Evolutionary conservation across 1,139 yeast genomes (phyloP), one percentile per base, ranked within the genome.

Genomic region (Candida tetrigidarum): DNA sequence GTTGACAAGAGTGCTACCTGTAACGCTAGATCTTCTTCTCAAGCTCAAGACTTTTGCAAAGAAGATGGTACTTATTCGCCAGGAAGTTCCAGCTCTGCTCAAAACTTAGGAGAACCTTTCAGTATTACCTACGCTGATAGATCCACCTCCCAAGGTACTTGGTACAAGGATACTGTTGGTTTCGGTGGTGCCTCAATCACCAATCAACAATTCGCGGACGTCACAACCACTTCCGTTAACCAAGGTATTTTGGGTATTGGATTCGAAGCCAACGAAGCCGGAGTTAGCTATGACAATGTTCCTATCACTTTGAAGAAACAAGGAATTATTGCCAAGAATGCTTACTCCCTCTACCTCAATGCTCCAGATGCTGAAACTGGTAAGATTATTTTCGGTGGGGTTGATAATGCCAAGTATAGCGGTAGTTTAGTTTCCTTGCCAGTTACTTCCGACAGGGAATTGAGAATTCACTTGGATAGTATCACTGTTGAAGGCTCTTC

Each of bases 281-380:
- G 9, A 12, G 32, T 14, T 50, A 47, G 58, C 46, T 68, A 69
- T 50, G 62, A 60, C 38, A 69, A 67, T 47, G 56, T 68, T 14
- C 74, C 74, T 0, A 39, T 60, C 29, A 60, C 60, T 41, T 55
- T 69, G 51, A 61, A 54, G 39, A 50, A 48, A 26, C 56, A 61
- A 46, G 91, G 89, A 0, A 50, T 71, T 10, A 84, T 82, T 49
- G 48, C 70, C 19, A 75, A 74, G 46, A 53, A 50, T 37, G 66
- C 71, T 20, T 71, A 67, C 55, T 68, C 74, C 5, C 56, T 71
- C 43, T 71, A 62, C 54, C 62, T 71, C 49, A 52, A 55, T 38
- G 47, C 56, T 2, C 38, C 43, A 7, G 55, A 54, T 11, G 58
- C 69, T 15, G 23, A 50, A 12, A 20, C 52, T 16, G 69, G 70